Evolutionary conservation across 2,329 filamentous ascomycete species (phyloP).

Genomic region (Xylariaceae sp.): DNA sequence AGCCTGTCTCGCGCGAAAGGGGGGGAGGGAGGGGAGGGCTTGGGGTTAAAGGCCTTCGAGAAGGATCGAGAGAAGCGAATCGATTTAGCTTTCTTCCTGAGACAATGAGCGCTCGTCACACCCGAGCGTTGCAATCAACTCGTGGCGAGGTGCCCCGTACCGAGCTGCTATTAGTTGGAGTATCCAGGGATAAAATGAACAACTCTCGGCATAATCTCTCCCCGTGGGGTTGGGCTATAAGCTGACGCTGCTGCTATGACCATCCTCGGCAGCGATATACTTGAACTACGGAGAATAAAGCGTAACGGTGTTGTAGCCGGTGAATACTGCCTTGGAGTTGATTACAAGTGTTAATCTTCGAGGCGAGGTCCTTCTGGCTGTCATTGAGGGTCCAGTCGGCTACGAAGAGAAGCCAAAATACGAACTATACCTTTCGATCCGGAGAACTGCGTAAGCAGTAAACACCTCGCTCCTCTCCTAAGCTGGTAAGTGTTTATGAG

Average conservation of each 20-base stretch:
- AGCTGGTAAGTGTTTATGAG: background rate
- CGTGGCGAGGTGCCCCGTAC: constrained; percentile 10
- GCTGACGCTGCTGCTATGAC: constrained; percentile 3
- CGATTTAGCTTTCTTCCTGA: constrained; percentile 5
- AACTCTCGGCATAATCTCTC: constrained; percentile 7
- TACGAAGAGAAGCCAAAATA: background rate
- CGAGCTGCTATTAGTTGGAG: constrained; percentile 1
- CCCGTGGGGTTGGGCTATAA: constrained; percentile 10
- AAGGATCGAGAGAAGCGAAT: background rate
- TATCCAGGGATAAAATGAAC: background rate
- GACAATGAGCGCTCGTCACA: background rate
- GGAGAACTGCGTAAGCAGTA: background rate
- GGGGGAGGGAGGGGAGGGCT: constrained; percentile 7
- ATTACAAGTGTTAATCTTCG: background rate
- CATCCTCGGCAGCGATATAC: background rate
- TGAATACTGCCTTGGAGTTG: too few species aligned
- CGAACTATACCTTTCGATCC: background rate
- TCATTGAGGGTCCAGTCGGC: background rate
- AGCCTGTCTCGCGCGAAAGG: constrained; percentile 8
- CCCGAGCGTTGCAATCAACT: constrained; percentile 4
- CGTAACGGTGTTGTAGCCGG: too few species aligned
- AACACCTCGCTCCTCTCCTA: background rate
- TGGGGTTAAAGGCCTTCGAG: background rate
- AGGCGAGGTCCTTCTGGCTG: background rate
- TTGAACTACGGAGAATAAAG: background rate